These are phyloP conservation scores for Apiotrichum mycotoxinovorans DNA, from an alignment of 1,284 basidiomycete genomes.

Conservation along the genomic window DNA sequence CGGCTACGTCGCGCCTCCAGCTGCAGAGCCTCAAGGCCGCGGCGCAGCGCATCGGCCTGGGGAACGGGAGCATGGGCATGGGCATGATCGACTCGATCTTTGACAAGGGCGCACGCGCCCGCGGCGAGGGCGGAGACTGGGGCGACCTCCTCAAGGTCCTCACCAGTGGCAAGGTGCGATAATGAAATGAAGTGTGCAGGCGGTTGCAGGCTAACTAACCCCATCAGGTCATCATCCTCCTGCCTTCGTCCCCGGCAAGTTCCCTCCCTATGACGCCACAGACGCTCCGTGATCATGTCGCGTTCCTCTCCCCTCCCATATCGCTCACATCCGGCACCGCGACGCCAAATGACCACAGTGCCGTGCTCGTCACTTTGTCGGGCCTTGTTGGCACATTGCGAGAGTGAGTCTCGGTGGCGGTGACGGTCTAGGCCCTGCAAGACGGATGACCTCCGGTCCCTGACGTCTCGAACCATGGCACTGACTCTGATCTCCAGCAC, in stretches of 20 bases:
- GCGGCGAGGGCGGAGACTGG: constrained; percentile 71
- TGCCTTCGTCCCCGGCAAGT: constrained; percentile 61
- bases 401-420: constrained; percentile 55
- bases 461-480: background rate
- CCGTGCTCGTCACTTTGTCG: constrained; percentile 68
- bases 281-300: constrained; percentile 72
- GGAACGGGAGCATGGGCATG: constrained; percentile 70
- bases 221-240: constrained; percentile 66
- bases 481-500: constrained; percentile 1
- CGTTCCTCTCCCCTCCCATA: constrained; percentile 50
- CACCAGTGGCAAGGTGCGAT: constrained; percentile 63
- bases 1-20: constrained; percentile 55
- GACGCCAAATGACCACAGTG: constrained; percentile 45
- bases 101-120: constrained; percentile 58
- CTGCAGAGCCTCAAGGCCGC: constrained; percentile 75
- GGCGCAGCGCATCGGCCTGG: constrained; percentile 68
- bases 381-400: constrained; percentile 68
- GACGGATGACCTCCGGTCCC: too few relatives aligned
- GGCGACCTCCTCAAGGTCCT: constrained; percentile 66
- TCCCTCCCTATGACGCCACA: constrained; percentile 61
- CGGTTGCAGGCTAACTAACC: background rate
- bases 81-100: constrained; percentile 75
- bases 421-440: too few relatives aligned
- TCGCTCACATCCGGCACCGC: constrained; percentile 50
- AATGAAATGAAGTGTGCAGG: background rate